phyloP scores from a whole-genome alignment of 371 early-diverging fungal species.

The Mucor circinelloides region DNA sequence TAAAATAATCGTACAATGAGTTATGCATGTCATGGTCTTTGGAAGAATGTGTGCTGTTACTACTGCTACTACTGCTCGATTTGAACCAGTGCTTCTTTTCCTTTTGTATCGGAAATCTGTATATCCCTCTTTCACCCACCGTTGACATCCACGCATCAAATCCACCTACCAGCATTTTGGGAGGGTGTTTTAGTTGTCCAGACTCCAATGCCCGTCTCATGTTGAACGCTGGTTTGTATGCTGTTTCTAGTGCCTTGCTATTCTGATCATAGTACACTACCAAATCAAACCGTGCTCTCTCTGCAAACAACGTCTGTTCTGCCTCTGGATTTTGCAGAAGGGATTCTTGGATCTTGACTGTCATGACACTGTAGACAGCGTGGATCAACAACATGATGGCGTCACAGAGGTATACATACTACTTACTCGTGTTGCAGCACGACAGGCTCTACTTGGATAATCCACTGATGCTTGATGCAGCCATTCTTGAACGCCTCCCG shows the following conservation, averaged over 20 bases:
- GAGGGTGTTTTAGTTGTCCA: slow-evolving; percentile 42
- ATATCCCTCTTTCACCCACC: slow-evolving; percentile 47
- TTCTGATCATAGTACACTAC: slow-evolving; percentile 72
- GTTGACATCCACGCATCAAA: slow-evolving; percentile 68
- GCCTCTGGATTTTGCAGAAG: slow-evolving; percentile 36
- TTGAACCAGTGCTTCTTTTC: slow-evolving; percentile 11
- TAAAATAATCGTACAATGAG: slow-evolving; percentile 34
- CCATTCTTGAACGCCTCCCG: slow-evolving; percentile 65
- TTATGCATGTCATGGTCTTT: slow-evolving; percentile 13
- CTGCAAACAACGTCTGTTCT: slow-evolving; percentile 59
- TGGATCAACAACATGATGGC: not conserved
- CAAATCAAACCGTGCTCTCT: slow-evolving; percentile 64
- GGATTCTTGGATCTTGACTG: slow-evolving; percentile 1
- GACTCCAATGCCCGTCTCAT: slow-evolving; percentile 30
- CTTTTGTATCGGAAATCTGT: slow-evolving; percentile 10
- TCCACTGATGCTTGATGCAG: slow-evolving; percentile 64
- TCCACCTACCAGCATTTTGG: slow-evolving; percentile 75
- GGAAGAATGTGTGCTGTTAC: not conserved
- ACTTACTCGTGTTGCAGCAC: slow-evolving; percentile 55
- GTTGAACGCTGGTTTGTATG: slow-evolving; percentile 33
- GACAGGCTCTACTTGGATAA: slow-evolving; percentile 80
- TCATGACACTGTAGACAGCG: not conserved
- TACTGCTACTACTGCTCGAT: not conserved
- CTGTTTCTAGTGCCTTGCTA: slow-evolving; percentile 5
- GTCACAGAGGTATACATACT: not conserved